phyloP scores from a whole-genome alignment of 768 basidiomycete species.

The Galerina sulciceps region DNA sequence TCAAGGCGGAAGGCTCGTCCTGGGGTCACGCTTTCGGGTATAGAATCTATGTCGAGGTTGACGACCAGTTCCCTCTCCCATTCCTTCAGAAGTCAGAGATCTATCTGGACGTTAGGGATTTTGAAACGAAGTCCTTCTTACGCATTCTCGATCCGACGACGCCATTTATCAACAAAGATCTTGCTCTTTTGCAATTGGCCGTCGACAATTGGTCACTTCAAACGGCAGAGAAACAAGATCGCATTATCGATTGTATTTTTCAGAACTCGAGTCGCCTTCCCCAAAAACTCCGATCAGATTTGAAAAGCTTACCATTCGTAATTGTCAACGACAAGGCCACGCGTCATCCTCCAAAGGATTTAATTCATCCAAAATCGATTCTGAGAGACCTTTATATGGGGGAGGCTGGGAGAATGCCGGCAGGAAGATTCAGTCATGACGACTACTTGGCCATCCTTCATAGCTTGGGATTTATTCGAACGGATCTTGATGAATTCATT shows the following conservation, averaged over 20 bases:
- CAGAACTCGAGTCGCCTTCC: constrained; percentile 15
- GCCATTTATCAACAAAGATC: background rate
- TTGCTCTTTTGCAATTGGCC: constrained; percentile 29
- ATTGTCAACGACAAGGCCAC: constrained; percentile 16
- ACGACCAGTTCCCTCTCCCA: constrained; percentile 13
- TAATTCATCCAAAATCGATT: constrained; percentile 34
- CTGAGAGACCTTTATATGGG: constrained; percentile 28
- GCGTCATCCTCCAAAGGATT: constrained; percentile 21
- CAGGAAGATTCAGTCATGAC: background rate
- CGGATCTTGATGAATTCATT: constrained; percentile 29
- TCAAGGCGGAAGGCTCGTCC: background rate
- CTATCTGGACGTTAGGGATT: constrained; percentile 14
- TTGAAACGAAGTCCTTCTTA: constrained; percentile 1
- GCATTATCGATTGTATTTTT: constrained; percentile 31
- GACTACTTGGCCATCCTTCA: constrained; percentile 13
- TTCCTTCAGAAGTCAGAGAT: background rate
- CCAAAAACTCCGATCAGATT: background rate
- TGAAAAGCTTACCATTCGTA: constrained; percentile 33
- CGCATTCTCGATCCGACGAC: constrained; percentile 1
- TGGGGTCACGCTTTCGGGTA: background rate
- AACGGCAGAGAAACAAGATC: constrained; percentile 20
- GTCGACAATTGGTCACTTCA: constrained; percentile 32
- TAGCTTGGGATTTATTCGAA: constrained; percentile 28
- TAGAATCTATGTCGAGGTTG: constrained; percentile 5
- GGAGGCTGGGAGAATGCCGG: constrained; percentile 21